Evolutionary conservation across 164 flowering plant genomes (phyloP).

Genomic region (Piper betle): DNA sequence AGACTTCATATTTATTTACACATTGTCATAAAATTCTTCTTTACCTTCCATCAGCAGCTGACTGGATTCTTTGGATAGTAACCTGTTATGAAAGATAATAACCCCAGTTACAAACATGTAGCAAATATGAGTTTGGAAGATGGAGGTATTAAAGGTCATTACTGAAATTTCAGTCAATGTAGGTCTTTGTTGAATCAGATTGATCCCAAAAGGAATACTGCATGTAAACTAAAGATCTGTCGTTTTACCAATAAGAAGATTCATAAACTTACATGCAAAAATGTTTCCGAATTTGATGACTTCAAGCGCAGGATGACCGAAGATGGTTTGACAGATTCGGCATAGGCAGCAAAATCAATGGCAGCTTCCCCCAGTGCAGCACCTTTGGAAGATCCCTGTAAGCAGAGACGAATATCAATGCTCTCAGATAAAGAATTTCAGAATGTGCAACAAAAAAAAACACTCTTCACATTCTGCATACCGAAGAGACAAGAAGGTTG

Average conservation of each 20-base stretch:
- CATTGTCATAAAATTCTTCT: not conserved
- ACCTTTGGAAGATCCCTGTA: constrained; percentile 68
- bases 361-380: constrained; percentile 65
- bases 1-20: no score
- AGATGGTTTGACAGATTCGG: constrained; percentile 41
- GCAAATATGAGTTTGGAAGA: not conserved
- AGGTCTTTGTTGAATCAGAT: not conserved
- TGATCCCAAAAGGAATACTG: not conserved
- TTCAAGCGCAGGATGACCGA: constrained; percentile 55
- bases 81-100: constrained; percentile 31
- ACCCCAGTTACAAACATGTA: not conserved
- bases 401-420: constrained; percentile 10
- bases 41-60: constrained; percentile 40
- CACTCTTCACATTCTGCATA: constrained; percentile 25
- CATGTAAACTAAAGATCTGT: not conserved
- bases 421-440: constrained; percentile 1
- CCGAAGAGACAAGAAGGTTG: constrained; percentile 37
- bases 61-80: constrained; percentile 55
- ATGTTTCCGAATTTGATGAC: constrained; percentile 37
- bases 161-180: not conserved
- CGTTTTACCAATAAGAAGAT: not conserved
- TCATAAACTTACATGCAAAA: constrained; percentile 54
- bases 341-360: constrained; percentile 66
- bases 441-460: not conserved
- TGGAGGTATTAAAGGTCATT: not conserved